Conservation (phyloP, 345 rosid genomes). For the Lagerstroemia speciosa region DNA sequence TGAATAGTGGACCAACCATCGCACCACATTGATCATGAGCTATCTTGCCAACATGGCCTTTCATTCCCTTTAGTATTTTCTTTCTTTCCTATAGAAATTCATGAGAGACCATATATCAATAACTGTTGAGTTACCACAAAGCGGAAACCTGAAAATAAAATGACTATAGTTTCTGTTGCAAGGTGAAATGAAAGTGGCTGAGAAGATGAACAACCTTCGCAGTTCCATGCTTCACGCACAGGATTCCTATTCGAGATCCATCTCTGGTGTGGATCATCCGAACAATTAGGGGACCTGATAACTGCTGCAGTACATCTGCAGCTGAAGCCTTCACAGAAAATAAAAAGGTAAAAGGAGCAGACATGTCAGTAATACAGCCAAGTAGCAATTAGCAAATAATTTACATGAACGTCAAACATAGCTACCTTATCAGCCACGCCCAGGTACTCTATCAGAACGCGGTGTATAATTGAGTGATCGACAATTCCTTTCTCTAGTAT, state of each 20-base stretch:
- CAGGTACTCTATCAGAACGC: conserved; percentile 66
- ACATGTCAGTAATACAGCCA: background rate
- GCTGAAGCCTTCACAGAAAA: conserved; percentile 57
- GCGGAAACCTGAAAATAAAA: conserved; percentile 3
- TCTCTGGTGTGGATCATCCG: conserved; percentile 96
- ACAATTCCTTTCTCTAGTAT: conserved; percentile 89
- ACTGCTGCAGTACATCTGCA: conserved; percentile 62
- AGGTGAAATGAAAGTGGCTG: background rate
- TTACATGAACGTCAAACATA: conserved; percentile 6
- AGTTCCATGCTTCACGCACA: conserved; percentile 84
- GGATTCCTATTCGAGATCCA: conserved; percentile 77
- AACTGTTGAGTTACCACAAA: conserved; percentile 1
- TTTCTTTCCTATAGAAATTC: conserved; percentile 63
- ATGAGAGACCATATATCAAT: conserved; percentile 4
- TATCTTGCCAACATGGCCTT: conserved; percentile 50
- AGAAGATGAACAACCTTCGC: conserved; percentile 56
- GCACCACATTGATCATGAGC: conserved; percentile 71
- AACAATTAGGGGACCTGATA: conserved; percentile 69
- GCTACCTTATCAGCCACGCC: conserved; percentile 73
- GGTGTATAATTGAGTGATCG: conserved; percentile 81
- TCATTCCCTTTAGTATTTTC: conserved; percentile 82
- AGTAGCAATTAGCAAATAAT: background rate
- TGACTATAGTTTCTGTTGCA: background rate
- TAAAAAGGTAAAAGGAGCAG: conserved; percentile 16
- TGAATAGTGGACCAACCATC: conserved; percentile 36